Evolutionary conservation across 1,284 basidiomycete species (phyloP), one percentile per base, ranked within the genome.

Genomic region (Trametes sp.): DNA sequence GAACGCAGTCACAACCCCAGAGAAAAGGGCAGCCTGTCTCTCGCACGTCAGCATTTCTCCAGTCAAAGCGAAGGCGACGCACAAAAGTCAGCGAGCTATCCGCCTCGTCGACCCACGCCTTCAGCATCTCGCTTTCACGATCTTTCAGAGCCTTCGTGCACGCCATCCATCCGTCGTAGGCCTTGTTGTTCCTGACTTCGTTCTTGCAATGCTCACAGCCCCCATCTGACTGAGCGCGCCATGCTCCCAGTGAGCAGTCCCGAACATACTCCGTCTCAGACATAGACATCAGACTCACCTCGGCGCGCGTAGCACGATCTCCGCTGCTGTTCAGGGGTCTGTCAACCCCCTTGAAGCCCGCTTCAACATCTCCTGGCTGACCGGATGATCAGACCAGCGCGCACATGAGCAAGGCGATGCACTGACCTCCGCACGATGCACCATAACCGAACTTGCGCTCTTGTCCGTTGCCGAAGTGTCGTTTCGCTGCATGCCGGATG

Each of bases 1-100:
- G 49, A 65, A 65, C 1, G 60, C 48, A 11, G 63, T 65, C 7
- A 65, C 53, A 10, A 65, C 63, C 9, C 56, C 57, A 2, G 57
- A 55, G 48, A 65, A 61, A 6, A 65, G 31, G 3, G 55, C 63
- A 5, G 63, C 60, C 64, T 65, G 28, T 9, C 23, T 8, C 4
- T 29, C n/a, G 9, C 4, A 1, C 28, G 26, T 24, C 23, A 35
- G 50, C 1, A 16, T n/a, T 14, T 14, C 50, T 33, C 11, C 50
- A 35, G 13, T 19, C 6, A 16, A 1, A 21, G 29, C 16, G 7
- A 1, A 2, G 1, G 14, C 4, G 1, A 61, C 60, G 44, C 28
- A 61, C 60, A 41, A 61, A 61, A 19, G 60, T 61, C 11, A 61
- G 54, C 3, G 56, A 35, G 24, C 50, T 44, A 19, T 61, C 60